These are phyloP conservation scores for Cryptosporidium muris DNA, from an alignment of 169 alveolate species.

Conservation along the genomic window DNA sequence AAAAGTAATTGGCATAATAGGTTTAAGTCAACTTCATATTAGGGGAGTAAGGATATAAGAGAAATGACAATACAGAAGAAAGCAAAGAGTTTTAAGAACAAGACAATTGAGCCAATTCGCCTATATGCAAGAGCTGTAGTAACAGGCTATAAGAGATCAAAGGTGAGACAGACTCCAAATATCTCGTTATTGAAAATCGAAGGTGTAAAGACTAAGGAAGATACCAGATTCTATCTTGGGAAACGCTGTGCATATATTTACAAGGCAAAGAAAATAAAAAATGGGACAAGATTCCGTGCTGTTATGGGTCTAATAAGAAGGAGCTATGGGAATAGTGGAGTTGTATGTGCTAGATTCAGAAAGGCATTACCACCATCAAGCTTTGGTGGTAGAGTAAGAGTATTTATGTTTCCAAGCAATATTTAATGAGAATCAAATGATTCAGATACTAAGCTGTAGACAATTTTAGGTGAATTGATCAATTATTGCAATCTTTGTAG, in stretches of 20 bases:
- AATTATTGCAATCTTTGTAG: too few species aligned
- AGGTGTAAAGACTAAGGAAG: conserved; percentile 94
- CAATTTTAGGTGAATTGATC: too few species aligned
- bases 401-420: conserved; percentile 95
- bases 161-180: conserved; percentile 92
- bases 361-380: conserved; percentile 96
- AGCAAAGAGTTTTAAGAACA: conserved; percentile 37
- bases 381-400: conserved; percentile 95
- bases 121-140: conserved; percentile 89
- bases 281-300: conserved; percentile 93
- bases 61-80: conserved; percentile 33
- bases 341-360: conserved; percentile 94
- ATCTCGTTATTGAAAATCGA: conserved; percentile 93
- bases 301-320: conserved; percentile 97
- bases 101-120: conserved; percentile 87
- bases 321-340: conserved; percentile 98
- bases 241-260: conserved; percentile 97
- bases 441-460: too few species aligned
- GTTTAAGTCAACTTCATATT: not conserved
- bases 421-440: conserved; percentile 74
- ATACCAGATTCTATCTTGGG: conserved; percentile 95
- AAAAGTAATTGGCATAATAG: not conserved
- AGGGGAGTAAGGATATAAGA: not conserved
- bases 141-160: conserved; percentile 93
- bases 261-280: conserved; percentile 91